phyloP scores from a whole-genome alignment of 768 basidiomycete species.

The Macrolepiota albuminosa region DNA sequence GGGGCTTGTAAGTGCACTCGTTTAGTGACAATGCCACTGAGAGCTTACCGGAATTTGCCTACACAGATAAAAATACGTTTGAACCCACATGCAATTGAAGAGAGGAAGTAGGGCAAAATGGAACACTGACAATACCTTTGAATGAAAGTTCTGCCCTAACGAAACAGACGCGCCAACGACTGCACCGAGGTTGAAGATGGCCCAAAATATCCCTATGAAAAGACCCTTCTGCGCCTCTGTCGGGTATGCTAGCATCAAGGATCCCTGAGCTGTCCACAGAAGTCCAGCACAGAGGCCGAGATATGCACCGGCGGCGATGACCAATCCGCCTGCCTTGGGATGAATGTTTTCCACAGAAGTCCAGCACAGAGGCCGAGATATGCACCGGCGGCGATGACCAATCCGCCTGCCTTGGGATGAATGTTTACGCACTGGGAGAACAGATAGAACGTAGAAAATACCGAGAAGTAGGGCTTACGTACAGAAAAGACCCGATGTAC shows the following conservation, averaged over 20 bases:
- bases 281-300: slow-evolving; percentile 69
- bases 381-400: slow-evolving; percentile 69
- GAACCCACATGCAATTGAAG: background rate
- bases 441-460: background rate
- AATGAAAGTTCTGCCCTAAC: slow-evolving; percentile 65
- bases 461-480: slow-evolving; percentile 19
- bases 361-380: slow-evolving; percentile 68
- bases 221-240: slow-evolving; percentile 74
- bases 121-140: slow-evolving; percentile 36
- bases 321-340: slow-evolving; percentile 52
- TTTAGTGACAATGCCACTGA: background rate
- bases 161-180: slow-evolving; percentile 77
- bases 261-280: slow-evolving; percentile 84
- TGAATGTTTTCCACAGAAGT: slow-evolving; percentile 72
- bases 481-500: slow-evolving; percentile 74
- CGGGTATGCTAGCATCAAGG: slow-evolving; percentile 79
- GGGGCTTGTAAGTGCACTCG: background rate
- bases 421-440: slow-evolving; percentile 59
- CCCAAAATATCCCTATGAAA: slow-evolving; percentile 80
- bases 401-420: slow-evolving; percentile 52
- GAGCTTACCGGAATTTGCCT: slow-evolving; percentile 38
- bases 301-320: slow-evolving; percentile 66
- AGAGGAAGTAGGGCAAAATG: slow-evolving; percentile 13
- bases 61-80: background rate
- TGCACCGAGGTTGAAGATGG: slow-evolving; percentile 77